Percentiles rank a stretch among this genome's conserved stretches.
Evolutionary conservation across 2,329 filamentous ascomycete species (phyloP).

Genomic region (Sporothrix pseudoabietina): DNA sequence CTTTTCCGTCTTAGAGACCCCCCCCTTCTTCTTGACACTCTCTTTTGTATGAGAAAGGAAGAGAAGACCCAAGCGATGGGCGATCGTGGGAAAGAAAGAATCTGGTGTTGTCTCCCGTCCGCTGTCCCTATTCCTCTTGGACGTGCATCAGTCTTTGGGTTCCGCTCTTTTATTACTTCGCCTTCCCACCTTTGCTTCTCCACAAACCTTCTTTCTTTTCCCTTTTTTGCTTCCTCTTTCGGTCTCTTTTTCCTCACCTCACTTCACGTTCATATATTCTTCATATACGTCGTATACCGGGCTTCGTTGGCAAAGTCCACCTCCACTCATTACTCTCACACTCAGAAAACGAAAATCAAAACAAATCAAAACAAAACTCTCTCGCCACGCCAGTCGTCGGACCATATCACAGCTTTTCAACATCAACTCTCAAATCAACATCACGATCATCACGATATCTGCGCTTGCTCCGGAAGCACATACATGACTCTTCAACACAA

Average conservation of each 20-base stretch:
- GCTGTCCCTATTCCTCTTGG: neutral
- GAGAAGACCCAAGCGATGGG: constrained; percentile 10
- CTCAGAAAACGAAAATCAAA: neutral
- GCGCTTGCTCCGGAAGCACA: constrained; percentile 27
- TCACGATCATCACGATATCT: neutral
- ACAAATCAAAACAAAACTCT: neutral
- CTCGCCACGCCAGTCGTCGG: constrained; percentile 20
- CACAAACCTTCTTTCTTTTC: constrained; percentile 11
- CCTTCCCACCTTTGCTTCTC: neutral
- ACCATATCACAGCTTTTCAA: neutral
- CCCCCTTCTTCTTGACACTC: neutral
- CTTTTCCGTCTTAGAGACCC: neutral
- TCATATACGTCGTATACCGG: constrained; percentile 34
- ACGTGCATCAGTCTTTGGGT: constrained; percentile 1
- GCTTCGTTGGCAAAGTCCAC: constrained; percentile 62
- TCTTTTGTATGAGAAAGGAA: no score
- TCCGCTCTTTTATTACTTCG: constrained; percentile 20
- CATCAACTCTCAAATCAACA: neutral
- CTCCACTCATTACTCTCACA: constrained; percentile 32
- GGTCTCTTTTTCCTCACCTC: constrained; percentile 25
- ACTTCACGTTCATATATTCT: constrained; percentile 29
- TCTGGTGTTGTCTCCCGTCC: neutral
- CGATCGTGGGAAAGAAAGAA: constrained; percentile 23
- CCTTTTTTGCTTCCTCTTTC: neutral
- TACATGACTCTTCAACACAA: neutral